Evolutionary conservation across 1,139 yeast species (phyloP).

Genomic region (Lodderomyces orthopsilosis): DNA sequence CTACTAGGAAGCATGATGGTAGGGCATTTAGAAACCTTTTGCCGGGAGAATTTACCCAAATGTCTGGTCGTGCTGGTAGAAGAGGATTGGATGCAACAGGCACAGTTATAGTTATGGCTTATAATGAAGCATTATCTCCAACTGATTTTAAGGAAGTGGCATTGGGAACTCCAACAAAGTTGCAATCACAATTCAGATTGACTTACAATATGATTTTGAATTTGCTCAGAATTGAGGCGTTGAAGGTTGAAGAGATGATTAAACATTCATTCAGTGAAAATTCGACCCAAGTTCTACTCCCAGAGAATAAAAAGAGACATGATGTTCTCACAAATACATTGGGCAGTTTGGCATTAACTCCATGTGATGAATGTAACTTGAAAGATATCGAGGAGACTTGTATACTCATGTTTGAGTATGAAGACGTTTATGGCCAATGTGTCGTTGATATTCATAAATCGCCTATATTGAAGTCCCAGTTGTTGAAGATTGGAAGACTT

Average conservation of each 20-base stretch:
- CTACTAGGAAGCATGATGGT: constrained; percentile 87
- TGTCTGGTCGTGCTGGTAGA: constrained; percentile 99
- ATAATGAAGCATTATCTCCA: constrained; percentile 63
- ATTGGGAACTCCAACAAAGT: constrained; percentile 83
- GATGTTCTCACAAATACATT: constrained; percentile 51
- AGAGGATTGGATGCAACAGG: constrained; percentile 94
- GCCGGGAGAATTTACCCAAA: constrained; percentile 97
- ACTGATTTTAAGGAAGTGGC: constrained; percentile 72
- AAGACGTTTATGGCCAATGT: constrained; percentile 41
- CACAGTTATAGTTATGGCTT: constrained; percentile 92
- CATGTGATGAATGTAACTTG: constrained; percentile 35
- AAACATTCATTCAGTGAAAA: constrained; percentile 94
- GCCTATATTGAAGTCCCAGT: constrained; percentile 41
- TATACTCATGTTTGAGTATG: constrained; percentile 44
- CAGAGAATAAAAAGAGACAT: constrained; percentile 76
- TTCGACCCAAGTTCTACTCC: constrained; percentile 77
- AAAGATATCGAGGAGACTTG: constrained; percentile 45
- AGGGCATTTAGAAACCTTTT: constrained; percentile 71
- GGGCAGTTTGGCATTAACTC: constrained; percentile 33
- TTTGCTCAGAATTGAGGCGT: constrained; percentile 85
- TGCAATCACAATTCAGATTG: constrained; percentile 86
- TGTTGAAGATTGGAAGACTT: constrained; percentile 58
- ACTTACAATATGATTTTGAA: constrained; percentile 96
- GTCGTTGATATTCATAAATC: constrained; percentile 47
- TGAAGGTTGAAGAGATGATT: constrained; percentile 95